Percentiles rank a stretch among this genome's conserved stretches.
These are phyloP conservation scores for Miamiensis avidus DNA, from an alignment of 169 alveolate species.

Conservation along the genomic window DNA sequence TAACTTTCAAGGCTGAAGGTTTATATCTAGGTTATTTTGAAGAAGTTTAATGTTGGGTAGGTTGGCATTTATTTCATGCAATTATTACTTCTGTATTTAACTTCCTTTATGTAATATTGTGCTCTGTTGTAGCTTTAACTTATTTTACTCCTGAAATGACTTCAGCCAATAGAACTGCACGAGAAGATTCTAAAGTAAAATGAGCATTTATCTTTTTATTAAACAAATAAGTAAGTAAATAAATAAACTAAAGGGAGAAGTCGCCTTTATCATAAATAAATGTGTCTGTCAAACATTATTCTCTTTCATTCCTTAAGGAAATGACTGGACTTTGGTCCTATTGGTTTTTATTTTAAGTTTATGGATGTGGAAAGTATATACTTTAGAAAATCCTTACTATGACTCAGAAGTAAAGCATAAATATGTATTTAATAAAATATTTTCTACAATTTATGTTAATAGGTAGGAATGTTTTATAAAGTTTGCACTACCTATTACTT, in stretches of 20 bases:
- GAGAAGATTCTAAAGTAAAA: slow-evolving; percentile 13
- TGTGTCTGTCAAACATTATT: slow-evolving; percentile 27
- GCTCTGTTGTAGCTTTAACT: slow-evolving; percentile 40
- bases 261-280: slow-evolving; percentile 37
- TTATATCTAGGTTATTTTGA: slow-evolving; percentile 12
- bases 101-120: slow-evolving; percentile 21
- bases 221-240: background rate
- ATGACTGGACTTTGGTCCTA: slow-evolving; percentile 30
- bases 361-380: slow-evolving; percentile 26
- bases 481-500: slow-evolving; percentile 35
- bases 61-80: slow-evolving; percentile 38
- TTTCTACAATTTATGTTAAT: background rate
- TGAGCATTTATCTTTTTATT: background rate
- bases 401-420: slow-evolving; percentile 22
- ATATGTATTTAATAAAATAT: background rate
- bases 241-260: slow-evolving; percentile 33
- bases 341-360: slow-evolving; percentile 16
- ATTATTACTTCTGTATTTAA: slow-evolving; percentile 11
- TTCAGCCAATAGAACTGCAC: slow-evolving; percentile 39
- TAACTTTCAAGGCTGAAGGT: too few relatives aligned
- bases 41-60: slow-evolving; percentile 30
- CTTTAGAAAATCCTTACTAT: slow-evolving; percentile 43
- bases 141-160: slow-evolving; percentile 44
- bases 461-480: slow-evolving; percentile 35
- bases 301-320: slow-evolving; percentile 23